Percentiles rank a stretch among this genome's conserved stretches.
phyloP scores from a whole-genome alignment of 2,329 filamentous ascomycete species.

The Coniochaeta pulveracea region DNA sequence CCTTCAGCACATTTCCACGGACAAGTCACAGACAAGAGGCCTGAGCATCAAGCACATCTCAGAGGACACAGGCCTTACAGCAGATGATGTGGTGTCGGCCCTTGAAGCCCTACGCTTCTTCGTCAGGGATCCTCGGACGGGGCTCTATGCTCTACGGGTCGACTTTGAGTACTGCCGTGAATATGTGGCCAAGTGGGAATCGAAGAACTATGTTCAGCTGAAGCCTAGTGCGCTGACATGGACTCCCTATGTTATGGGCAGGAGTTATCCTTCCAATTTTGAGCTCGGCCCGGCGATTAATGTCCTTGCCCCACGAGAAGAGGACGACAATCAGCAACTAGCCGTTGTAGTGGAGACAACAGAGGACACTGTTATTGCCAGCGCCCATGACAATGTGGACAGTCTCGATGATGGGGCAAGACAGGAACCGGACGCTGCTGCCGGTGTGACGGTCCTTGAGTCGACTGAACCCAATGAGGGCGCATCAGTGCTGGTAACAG shows the following conservation, averaged over 20 bases:
- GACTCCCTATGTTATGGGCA: conserved; percentile 96
- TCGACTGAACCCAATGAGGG: conserved; percentile 26
- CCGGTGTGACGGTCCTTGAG: conserved; percentile 18
- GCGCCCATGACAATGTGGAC: conserved; percentile 18
- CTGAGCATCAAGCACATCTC: conserved; percentile 61
- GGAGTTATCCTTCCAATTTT: conserved; percentile 70
- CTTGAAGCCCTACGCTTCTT: conserved; percentile 83
- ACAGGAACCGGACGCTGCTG: neutral
- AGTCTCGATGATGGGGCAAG: neutral
- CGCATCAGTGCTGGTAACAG: too few species aligned
- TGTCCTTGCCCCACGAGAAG: conserved; percentile 78
- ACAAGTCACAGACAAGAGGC: conserved; percentile 29
- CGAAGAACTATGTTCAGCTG: conserved; percentile 77
- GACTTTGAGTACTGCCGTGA: conserved; percentile 77
- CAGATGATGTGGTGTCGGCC: conserved; percentile 91
- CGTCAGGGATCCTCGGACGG: conserved; percentile 79
- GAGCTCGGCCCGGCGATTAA: conserved; percentile 73
- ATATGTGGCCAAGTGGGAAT: conserved; percentile 81
- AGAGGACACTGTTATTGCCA: conserved; percentile 17
- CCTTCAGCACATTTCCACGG: conserved; percentile 38
- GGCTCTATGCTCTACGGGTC: conserved; percentile 78
- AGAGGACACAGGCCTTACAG: conserved; percentile 84
- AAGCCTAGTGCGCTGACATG: conserved; percentile 74
- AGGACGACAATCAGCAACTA: conserved; percentile 41
- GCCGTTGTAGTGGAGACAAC: conserved; percentile 12